Evolutionary conservation across 805 yeast species (phyloP).

Genomic region (Candida andamanensis): DNA sequence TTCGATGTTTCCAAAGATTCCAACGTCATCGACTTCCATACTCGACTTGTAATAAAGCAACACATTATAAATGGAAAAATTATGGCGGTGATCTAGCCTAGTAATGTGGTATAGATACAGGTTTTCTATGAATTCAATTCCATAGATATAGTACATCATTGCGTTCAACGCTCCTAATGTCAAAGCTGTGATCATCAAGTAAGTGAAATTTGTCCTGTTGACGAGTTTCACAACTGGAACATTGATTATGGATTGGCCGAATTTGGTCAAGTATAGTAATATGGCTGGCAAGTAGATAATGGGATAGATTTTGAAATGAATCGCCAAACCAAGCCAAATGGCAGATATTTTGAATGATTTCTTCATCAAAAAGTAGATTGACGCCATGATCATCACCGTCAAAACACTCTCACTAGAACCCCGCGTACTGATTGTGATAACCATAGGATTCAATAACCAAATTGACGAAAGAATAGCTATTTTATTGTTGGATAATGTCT

Average conservation of each 20-base stretch:
- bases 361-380: conserved; percentile 44
- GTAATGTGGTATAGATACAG: conserved; percentile 79
- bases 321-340: conserved; percentile 62
- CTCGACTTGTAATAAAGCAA: conserved; percentile 60
- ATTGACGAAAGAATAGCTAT: conserved; percentile 44
- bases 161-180: conserved; percentile 47
- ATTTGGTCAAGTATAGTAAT: conserved; percentile 36
- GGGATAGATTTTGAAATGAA: conserved; percentile 92
- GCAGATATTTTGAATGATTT: conserved; percentile 27
- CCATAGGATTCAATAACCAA: conserved; percentile 96
- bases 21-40: conserved; percentile 1
- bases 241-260: conserved; percentile 16
- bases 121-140: conserved; percentile 68
- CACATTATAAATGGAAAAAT: conserved; percentile 83
- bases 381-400: conserved; percentile 66
- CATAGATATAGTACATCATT: conserved; percentile 66
- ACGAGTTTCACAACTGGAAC: conserved; percentile 33
- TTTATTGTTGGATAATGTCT: conserved; percentile 14
- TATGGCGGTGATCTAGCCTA: conserved; percentile 90
- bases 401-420: conserved; percentile 91
- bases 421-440: conserved; percentile 82
- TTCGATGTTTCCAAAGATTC: conserved; percentile 30
- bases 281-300: conserved; percentile 79
- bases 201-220: conserved; percentile 29
- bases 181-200: conserved; percentile 26